phyloP scores from a whole-genome alignment of 1,284 basidiomycete genomes.

The Leccinum fallax region DNA sequence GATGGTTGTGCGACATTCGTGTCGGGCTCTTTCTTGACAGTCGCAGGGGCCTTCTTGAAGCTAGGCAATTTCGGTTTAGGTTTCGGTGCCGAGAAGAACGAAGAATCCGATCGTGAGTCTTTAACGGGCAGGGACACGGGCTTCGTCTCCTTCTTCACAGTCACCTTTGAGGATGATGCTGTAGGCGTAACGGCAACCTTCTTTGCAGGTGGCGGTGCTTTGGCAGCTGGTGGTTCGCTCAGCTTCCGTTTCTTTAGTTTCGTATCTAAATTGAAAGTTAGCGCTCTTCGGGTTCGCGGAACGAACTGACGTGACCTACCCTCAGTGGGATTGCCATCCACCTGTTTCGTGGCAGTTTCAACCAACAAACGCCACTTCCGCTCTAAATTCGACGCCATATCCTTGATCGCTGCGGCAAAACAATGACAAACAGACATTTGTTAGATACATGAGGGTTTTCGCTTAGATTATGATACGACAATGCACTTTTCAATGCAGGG shows the following conservation, averaged over 20 bases:
- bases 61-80: conserved; percentile 78
- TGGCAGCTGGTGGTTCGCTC: conserved; percentile 48
- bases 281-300: conserved; percentile 27
- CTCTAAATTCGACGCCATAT: conserved; percentile 85
- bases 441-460: conserved; percentile 70
- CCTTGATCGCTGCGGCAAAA: conserved; percentile 75
- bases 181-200: conserved; percentile 55
- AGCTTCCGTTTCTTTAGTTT: conserved; percentile 76
- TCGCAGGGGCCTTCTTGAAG: conserved; percentile 70
- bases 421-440: conserved; percentile 45
- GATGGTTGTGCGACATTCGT: conserved; percentile 73
- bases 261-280: conserved; percentile 43
- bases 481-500: conserved; percentile 28
- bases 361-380: conserved; percentile 74
- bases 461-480: conserved; percentile 41
- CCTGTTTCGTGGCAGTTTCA: conserved; percentile 44
- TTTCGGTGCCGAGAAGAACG: conserved; percentile 83
- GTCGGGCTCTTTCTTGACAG: conserved; percentile 55
- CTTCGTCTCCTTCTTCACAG: conserved; percentile 49
- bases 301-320: conserved; percentile 68
- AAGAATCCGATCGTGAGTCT: conserved; percentile 79
- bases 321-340: conserved; percentile 53
- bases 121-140: conserved; percentile 52
- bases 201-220: conserved; percentile 60
- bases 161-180: conserved; percentile 34